Evolutionary conservation across 2,329 filamentous ascomycete genomes (phyloP).

Genomic region (Neophaeococcomyces aloes): DNA sequence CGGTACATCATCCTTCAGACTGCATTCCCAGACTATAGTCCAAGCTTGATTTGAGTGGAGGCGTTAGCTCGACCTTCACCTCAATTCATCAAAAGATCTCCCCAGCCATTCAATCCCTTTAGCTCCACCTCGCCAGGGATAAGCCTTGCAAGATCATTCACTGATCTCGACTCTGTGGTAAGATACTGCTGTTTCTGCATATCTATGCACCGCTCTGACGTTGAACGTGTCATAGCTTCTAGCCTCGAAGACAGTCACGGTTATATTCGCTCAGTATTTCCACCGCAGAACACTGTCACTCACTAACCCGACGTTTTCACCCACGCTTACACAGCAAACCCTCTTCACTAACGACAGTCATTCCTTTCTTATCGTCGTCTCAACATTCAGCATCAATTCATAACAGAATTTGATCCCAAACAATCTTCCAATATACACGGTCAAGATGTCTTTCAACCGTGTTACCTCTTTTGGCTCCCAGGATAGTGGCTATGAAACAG

Average conservation of each 20-base stretch:
- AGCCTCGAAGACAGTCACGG: background rate
- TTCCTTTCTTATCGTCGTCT: conserved; percentile 19
- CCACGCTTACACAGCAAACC: conserved; percentile 9
- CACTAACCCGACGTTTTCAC: conserved; percentile 15
- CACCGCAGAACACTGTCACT: conserved; percentile 16
- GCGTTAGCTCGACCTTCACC: conserved; percentile 39
- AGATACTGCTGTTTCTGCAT: background rate
- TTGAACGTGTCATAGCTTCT: background rate
- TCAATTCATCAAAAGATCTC: conserved; percentile 24
- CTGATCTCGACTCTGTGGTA: conserved; percentile 9
- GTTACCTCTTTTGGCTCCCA: conserved; percentile 35
- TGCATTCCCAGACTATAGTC: conserved; percentile 25
- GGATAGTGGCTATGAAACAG: conserved; percentile 57
- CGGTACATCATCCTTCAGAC: conserved; percentile 25
- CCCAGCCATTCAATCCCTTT: conserved; percentile 13
- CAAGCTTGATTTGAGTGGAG: conserved; percentile 31
- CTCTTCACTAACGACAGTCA: conserved; percentile 17
- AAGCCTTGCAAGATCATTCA: conserved; percentile 16
- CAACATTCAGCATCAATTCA: conserved; percentile 1
- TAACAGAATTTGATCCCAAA: conserved; percentile 4
- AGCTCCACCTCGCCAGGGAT: conserved; percentile 11
- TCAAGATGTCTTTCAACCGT: conserved; percentile 46
- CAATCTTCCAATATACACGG: background rate
- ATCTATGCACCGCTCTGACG: conserved; percentile 6
- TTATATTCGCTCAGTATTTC: conserved; percentile 1